Conservation (phyloP, 306 rosid genomes). For the Nissolia schottii region DNA sequence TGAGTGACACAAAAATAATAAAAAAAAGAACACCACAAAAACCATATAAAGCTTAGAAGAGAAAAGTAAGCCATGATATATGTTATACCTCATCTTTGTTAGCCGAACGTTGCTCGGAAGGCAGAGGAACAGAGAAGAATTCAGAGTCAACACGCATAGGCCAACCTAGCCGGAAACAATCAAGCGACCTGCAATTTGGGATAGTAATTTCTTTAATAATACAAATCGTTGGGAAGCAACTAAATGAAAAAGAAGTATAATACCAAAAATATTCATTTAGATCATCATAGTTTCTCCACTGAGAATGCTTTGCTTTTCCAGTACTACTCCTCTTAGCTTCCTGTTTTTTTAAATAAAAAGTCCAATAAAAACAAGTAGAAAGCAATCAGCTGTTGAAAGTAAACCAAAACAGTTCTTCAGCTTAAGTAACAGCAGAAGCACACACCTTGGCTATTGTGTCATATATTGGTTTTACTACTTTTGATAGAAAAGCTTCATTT, state of each 20-base stretch:
- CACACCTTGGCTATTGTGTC: slow-evolving; percentile 68
- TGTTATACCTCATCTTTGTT: slow-evolving; percentile 60
- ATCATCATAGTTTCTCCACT: slow-evolving; percentile 98
- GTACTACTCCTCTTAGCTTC: slow-evolving; percentile 59
- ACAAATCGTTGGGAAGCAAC: neutral
- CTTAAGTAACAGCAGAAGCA: neutral
- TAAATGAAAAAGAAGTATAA: neutral
- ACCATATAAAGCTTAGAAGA: neutral
- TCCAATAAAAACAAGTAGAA: slow-evolving; percentile 4
- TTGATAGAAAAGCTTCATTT: slow-evolving; percentile 64
- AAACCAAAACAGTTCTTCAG: neutral
- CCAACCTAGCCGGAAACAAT: slow-evolving; percentile 87
- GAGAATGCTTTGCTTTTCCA: slow-evolving; percentile 88
- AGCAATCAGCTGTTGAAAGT: neutral
- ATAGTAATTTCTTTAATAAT: slow-evolving; percentile 17
- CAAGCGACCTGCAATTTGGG: slow-evolving; percentile 64
- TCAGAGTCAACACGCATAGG: slow-evolving; percentile 82
- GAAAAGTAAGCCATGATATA: slow-evolving; percentile 20
- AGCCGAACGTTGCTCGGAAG: neutral
- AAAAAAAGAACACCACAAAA: neutral
- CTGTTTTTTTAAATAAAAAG: slow-evolving; percentile 29
- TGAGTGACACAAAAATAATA: neutral
- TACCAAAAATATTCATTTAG: slow-evolving; percentile 95
- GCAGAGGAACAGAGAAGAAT: slow-evolving; percentile 58
- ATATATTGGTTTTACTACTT: slow-evolving; percentile 90